A percentile compares a stretch with the other conserved stretches of the same genome.
These are phyloP conservation scores for Blastobotrys buckinghamii DNA, from an alignment of 1,139 yeast species.

Conservation along the genomic window DNA sequence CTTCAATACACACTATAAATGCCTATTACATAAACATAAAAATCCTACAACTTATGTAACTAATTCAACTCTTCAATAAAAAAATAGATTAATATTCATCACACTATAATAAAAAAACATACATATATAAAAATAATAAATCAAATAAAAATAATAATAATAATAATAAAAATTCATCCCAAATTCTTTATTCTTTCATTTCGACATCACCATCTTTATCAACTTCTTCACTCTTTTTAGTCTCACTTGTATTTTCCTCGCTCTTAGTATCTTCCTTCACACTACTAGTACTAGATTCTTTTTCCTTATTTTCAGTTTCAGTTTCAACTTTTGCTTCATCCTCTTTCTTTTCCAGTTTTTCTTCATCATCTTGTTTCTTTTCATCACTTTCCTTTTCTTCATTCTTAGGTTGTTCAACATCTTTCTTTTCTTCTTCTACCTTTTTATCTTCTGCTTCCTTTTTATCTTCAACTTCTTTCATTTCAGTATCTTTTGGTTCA, in stretches of 20 bases:
- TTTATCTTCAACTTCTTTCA: constrained; percentile 3
- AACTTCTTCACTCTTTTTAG: constrained; percentile 21
- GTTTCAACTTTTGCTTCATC: constrained; percentile 4
- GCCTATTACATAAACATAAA: too few relatives aligned
- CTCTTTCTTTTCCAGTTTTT: background rate
- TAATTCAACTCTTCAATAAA: too few relatives aligned
- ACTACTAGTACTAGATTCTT: too few relatives aligned
- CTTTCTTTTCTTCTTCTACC: background rate
- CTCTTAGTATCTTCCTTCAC: background rate
- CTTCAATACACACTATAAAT: too few relatives aligned
- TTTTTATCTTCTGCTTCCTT: background rate
- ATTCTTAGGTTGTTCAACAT: background rate
- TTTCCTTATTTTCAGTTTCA: constrained; percentile 30
- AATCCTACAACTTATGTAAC: too few relatives aligned
- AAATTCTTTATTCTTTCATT: constrained; percentile 22
- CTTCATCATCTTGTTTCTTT: constrained; percentile 8
- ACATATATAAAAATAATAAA: constrained; percentile 1
- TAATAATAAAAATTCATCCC: background rate
- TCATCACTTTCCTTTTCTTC: constrained; percentile 11
- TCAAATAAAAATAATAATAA: constrained; percentile 3
- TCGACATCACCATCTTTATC: constrained; percentile 32
- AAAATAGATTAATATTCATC: too few relatives aligned
- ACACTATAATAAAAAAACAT: constrained; percentile 6
- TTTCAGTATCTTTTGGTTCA: constrained; percentile 11
- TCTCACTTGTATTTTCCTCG: constrained; percentile 2